These are phyloP conservation scores for Durotheca rogersii DNA, from an alignment of 495 filamentous ascomycete genomes.

Conservation along the genomic window DNA sequence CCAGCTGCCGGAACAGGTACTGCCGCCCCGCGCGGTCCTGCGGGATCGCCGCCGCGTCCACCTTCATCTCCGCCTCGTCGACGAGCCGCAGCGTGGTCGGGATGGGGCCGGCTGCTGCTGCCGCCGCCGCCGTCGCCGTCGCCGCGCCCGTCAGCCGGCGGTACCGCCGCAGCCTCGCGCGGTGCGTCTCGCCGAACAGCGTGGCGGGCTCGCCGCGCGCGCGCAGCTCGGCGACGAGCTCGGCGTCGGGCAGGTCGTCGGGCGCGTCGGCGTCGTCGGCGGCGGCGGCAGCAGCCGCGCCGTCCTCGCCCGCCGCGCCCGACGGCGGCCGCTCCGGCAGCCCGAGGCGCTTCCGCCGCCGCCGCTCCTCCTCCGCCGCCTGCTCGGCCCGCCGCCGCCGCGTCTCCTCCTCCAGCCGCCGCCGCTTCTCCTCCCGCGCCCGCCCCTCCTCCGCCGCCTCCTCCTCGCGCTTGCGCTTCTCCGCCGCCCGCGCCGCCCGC, in stretches of 20 bases:
- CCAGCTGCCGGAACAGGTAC: conserved; percentile 82
- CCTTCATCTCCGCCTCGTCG: conserved; percentile 82
- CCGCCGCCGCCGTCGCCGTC: conserved; percentile 48
- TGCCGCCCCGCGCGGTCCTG: conserved; percentile 56
- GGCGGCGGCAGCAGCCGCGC: conserved; percentile 1
- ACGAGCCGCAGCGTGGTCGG: conserved; percentile 73
- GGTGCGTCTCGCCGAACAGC: conserved; percentile 84
- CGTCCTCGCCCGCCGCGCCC: conserved; percentile 13
- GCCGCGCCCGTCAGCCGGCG: conserved; percentile 54
- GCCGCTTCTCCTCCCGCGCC: conserved; percentile 76
- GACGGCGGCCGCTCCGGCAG: conserved; percentile 62
- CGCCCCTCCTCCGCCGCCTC: conserved; percentile 69
- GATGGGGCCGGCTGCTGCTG: conserved; percentile 53
- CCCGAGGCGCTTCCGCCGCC: conserved; percentile 55
- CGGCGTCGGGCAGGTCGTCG: conserved; percentile 65
- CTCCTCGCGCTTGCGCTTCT: conserved; percentile 90
- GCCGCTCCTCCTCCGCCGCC: conserved; percentile 59
- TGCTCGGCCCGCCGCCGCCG: conserved; percentile 66
- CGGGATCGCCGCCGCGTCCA: conserved; percentile 61
- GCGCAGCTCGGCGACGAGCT: conserved; percentile 66
- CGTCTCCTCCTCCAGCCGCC: conserved; percentile 77
- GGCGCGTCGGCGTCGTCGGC: conserved; percentile 62
- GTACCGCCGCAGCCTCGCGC: conserved; percentile 67
- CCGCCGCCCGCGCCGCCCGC: conserved; percentile 62
- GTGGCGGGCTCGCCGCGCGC: conserved; percentile 67